These are phyloP conservation scores for Quercus parvula DNA, from an alignment of 306 rosid species.

Conservation along the genomic window DNA sequence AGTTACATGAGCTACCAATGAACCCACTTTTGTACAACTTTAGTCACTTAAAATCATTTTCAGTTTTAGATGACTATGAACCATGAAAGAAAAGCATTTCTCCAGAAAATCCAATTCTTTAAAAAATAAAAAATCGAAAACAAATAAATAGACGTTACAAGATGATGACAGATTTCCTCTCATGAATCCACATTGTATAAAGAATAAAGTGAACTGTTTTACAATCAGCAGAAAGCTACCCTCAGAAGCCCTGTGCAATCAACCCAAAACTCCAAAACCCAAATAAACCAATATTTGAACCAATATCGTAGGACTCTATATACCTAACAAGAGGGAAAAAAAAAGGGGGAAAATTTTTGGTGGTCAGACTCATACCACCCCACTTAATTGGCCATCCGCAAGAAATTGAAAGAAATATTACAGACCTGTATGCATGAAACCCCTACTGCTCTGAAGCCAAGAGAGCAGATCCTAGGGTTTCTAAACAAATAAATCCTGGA, in stretches of 20 bases:
- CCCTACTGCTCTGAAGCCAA: conserved; percentile 20
- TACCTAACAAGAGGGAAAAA: conserved; percentile 20
- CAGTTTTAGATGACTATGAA: no score
- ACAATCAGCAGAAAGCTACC: conserved; percentile 43
- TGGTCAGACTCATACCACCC: conserved; percentile 34
- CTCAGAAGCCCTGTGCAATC: conserved; percentile 36
- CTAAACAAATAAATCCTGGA: conserved; percentile 14
- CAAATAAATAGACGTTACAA: no score
- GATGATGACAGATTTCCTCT: conserved; percentile 14
- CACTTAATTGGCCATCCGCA: conserved; percentile 35
- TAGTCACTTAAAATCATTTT: no score
- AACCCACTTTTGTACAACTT: no score
- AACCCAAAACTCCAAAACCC: conserved; percentile 29
- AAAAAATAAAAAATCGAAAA: no score
- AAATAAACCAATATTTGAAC: conserved; percentile 32
- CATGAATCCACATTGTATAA: conserved; percentile 33
- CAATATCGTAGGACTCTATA: conserved; percentile 17
- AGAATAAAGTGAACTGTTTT: conserved; percentile 40
- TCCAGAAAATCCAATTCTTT: no score
- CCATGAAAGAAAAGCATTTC: no score
- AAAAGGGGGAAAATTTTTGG: neutral
- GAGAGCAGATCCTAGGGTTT: conserved; percentile 17
- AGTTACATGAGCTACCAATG: no score
- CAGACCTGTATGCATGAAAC: conserved; percentile 27
- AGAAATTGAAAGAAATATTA: conserved; percentile 36